Evolutionary conservation across 1,284 basidiomycete genomes (phyloP).

Genomic region (Boletus mariae): DNA sequence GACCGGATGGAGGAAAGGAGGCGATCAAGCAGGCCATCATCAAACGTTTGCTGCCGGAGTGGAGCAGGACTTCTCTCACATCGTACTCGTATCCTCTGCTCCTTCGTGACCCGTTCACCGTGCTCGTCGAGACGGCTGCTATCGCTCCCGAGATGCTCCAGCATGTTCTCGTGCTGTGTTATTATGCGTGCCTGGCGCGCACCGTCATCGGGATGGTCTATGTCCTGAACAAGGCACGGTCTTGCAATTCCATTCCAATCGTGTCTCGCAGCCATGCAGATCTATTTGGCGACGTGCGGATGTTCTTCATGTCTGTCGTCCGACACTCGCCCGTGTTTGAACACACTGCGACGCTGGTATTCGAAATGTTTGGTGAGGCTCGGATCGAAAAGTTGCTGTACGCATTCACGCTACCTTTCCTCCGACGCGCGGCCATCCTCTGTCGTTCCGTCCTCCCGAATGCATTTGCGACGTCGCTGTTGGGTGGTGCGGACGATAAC

Average conservation of each 20-base stretch:
- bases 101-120: conserved; percentile 81
- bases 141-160: conserved; percentile 85
- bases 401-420: conserved; percentile 83
- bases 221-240: conserved; percentile 56
- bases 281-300: conserved; percentile 75
- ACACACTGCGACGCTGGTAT: conserved; percentile 71
- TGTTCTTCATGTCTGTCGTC: conserved; percentile 82
- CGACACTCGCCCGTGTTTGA: conserved; percentile 78
- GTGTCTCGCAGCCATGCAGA: conserved; percentile 51
- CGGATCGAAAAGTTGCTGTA: conserved; percentile 86
- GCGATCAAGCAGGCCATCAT: conserved; percentile 80
- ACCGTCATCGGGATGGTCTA: conserved; percentile 81
- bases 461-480: conserved; percentile 45
- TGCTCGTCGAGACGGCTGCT: conserved; percentile 84
- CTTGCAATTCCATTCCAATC: conserved; percentile 35
- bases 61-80: conserved; percentile 77
- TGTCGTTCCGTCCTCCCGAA: conserved; percentile 71
- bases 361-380: conserved; percentile 74
- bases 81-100: conserved; percentile 78
- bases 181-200: conserved; percentile 85
- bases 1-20: conserved; percentile 67
- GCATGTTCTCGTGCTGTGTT: conserved; percentile 80
- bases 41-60: conserved; percentile 84
- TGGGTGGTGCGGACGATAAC: conserved; percentile 38
- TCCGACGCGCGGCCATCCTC: conserved; percentile 71